These are phyloP conservation scores for Aspergillus conjunctus DNA, from an alignment of 495 filamentous ascomycete genomes.

Conservation along the genomic window DNA sequence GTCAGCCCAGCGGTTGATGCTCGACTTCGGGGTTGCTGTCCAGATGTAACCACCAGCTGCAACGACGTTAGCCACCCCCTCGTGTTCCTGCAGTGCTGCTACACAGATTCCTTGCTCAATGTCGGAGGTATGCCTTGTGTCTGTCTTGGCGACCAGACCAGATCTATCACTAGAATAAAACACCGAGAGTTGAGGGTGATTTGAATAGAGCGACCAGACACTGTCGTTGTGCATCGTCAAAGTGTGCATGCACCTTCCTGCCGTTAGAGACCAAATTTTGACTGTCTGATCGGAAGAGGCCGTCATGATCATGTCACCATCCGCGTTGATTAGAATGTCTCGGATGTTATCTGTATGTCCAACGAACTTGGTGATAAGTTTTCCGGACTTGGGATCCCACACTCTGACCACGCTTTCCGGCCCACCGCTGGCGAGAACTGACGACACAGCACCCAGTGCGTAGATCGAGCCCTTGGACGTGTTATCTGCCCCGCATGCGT, in stretches of 20 bases:
- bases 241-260: conserved; percentile 94
- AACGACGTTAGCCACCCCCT: conserved; percentile 83
- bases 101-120: conserved; percentile 88
- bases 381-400: conserved; percentile 90
- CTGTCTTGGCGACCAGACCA: conserved; percentile 91
- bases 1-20: conserved; percentile 92
- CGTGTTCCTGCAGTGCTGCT: conserved; percentile 87
- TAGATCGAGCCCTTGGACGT: conserved; percentile 94
- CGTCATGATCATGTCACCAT: conserved; percentile 88
- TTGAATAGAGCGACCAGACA: conserved; percentile 93
- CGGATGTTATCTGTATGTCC: conserved; percentile 97
- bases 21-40: conserved; percentile 92
- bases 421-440: conserved; percentile 86
- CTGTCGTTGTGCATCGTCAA: conserved; percentile 98
- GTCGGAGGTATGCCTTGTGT: conserved; percentile 74
- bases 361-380: conserved; percentile 91
- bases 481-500: conserved; percentile 74
- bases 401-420: conserved; percentile 91
- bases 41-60: conserved; percentile 81
- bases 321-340: conserved; percentile 83
- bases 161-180: conserved; percentile 95
- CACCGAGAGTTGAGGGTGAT: conserved; percentile 79
- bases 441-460: conserved; percentile 73
- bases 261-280: conserved; percentile 95
- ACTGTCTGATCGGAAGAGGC: conserved; percentile 96